These are phyloP conservation scores for Deinandra increscens DNA, from an alignment of 129 eudicot genomes.

Conservation along the genomic window DNA sequence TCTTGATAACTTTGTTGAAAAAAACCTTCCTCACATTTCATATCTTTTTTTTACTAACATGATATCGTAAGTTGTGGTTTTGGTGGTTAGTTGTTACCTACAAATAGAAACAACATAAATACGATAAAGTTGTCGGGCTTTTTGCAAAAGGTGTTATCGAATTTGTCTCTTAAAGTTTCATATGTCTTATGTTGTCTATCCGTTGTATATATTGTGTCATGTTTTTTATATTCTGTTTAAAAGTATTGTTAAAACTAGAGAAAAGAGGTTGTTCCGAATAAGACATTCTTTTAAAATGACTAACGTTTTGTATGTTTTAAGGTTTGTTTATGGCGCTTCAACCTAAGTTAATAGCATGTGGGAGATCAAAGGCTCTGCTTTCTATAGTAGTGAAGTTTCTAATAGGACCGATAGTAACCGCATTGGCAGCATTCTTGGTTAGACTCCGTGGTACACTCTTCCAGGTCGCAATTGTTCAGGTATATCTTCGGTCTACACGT, in stretches of 20 bases:
- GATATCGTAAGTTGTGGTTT: not conserved
- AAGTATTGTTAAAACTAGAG: too few species aligned
- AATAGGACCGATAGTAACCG: constrained; percentile 50
- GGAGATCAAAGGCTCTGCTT: constrained; percentile 44
- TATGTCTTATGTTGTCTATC: not conserved
- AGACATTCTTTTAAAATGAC: too few species aligned
- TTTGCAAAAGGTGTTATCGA: constrained; percentile 4
- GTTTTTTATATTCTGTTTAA: too few species aligned
- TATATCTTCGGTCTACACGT: not conserved
- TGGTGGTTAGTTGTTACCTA: not conserved
- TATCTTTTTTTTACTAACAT: not conserved
- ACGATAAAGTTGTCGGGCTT: constrained; percentile 3
- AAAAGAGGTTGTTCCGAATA: too few species aligned
- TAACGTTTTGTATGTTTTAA: not conserved
- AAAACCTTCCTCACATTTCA: not conserved
- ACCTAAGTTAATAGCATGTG: constrained; percentile 65
- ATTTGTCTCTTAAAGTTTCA: constrained; percentile 18
- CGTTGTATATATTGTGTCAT: not conserved
- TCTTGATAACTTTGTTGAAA: not conserved
- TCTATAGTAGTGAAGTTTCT: constrained; percentile 50
- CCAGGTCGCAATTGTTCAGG: constrained; percentile 64
- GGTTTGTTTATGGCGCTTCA: constrained; percentile 83
- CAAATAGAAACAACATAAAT: constrained; percentile 4
- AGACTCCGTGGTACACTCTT: constrained; percentile 43
- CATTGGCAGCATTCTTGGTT: constrained; percentile 47